Evolutionary conservation across 257 asterid species (phyloP), one percentile per base, ranked within the genome.

Genomic region (Fraxinus pennsylvanica): DNA sequence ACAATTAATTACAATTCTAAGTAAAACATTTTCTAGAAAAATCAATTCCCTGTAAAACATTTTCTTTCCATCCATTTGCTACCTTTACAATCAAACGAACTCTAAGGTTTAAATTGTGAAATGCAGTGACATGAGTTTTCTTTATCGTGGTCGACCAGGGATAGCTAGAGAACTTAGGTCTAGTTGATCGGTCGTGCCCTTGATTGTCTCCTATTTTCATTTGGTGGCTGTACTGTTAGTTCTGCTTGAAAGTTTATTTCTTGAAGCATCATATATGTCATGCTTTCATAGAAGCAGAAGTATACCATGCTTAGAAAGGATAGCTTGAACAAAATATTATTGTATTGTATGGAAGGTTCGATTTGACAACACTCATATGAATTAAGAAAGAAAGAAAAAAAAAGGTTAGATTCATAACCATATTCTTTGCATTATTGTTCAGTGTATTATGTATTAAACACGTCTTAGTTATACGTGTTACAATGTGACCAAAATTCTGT

Each of bases 271-370:
- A 17, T 0, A 50, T 14, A 17, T 50, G 15, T 14, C 57, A 15
- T 47, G 54, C n/a, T 14, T 50, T 50, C 59, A 14, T 50, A 50
- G 59, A 15, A 50, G 59, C n/a, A 45, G 14, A 45, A 45, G 52
- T 47, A 47, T 47, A 19, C 22, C 7, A 54, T 19, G 7, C 50
- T 41, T 41, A 41, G 50, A 41, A 41, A 41, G 15, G 50, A 9
- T 41, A 41, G 27, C 22, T 54, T 54, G 22, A 54, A 5, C 8
- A 54, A 54, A 54, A 15, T 15, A 4, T 54, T 54, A 22, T 19
- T 30, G 68, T 59, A 35, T 54, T 73, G 76, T 52, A 13, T 71
- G 38, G 69, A 39, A 66, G 22, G 12, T 68, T 82, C 12, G 70
- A 73, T 66, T 50, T 66, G 12, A 36, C 41, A 6, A 36, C 41